A percentile compares a stretch with the other conserved stretches of the same genome.
Conservation (phyloP, 495 filamentous ascomycete species). For the Podospora pseudopauciseta region DNA sequence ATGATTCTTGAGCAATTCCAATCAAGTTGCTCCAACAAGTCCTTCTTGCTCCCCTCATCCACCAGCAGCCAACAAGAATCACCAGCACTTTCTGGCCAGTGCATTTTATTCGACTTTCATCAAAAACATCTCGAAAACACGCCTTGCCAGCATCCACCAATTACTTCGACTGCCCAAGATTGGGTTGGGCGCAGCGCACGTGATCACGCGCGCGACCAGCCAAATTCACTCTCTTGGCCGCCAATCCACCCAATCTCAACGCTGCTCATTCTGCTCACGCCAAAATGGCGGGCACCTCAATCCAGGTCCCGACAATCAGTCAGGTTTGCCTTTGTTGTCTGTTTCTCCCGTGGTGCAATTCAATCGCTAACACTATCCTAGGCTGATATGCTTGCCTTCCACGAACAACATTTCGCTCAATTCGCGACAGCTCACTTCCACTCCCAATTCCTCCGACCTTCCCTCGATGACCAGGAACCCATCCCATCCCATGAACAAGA, state of each 20-base stretch:
- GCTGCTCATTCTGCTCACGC: conserved; percentile 15
- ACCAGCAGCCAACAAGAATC: neutral
- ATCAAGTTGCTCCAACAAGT: neutral
- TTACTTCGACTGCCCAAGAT: neutral
- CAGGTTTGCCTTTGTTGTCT: conserved; percentile 39
- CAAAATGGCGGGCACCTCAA: conserved; percentile 26
- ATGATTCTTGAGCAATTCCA: neutral
- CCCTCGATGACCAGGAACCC: conserved; percentile 14
- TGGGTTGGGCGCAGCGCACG: conserved; percentile 16
- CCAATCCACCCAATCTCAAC: conserved; percentile 6
- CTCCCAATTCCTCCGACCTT: conserved; percentile 41
- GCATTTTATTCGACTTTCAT: neutral
- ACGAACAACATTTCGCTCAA: conserved; percentile 59
- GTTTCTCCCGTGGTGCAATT: neutral
- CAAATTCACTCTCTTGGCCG: conserved; percentile 5
- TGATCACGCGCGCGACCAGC: conserved; percentile 12
- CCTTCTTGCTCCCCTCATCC: neutral
- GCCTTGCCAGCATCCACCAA: neutral
- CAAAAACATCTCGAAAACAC: neutral
- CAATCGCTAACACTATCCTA: conserved; percentile 36
- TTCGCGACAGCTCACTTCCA: conserved; percentile 46
- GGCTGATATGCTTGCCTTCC: conserved; percentile 72
- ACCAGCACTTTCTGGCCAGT: neutral
- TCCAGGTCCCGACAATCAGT: conserved; percentile 44
- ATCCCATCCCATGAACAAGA: conserved; percentile 16